Conservation (phyloP, 768 basidiomycete species). For the Omphalotus guepiniiformis region DNA sequence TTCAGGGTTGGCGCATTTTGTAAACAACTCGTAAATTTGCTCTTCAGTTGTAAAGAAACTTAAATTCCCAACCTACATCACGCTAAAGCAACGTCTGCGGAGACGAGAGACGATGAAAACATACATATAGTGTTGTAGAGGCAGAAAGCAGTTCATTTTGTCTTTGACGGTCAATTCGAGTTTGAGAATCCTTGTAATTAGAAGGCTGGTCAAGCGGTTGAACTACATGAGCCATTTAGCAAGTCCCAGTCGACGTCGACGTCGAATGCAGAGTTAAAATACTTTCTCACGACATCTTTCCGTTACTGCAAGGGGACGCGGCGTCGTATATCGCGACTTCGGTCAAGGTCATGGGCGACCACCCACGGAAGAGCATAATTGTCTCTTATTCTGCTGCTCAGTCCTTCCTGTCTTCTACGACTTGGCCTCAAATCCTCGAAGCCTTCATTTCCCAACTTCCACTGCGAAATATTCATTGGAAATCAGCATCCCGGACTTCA, state of each 20-base stretch:
- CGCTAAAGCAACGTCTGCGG: conserved; percentile 1
- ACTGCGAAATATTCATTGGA: conserved; percentile 92
- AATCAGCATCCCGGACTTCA: conserved; percentile 49
- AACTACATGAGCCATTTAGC: conserved; percentile 81
- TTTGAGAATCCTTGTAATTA: conserved; percentile 94
- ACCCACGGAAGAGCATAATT: conserved; percentile 46
- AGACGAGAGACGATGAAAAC: conserved; percentile 28
- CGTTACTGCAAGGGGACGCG: neutral
- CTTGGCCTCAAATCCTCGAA: conserved; percentile 65
- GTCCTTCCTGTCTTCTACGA: conserved; percentile 61
- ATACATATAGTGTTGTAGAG: conserved; percentile 88
- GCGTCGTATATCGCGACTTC: no score
- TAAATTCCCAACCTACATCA: conserved; percentile 76
- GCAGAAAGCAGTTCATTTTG: conserved; percentile 80
- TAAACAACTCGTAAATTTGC: conserved; percentile 91
- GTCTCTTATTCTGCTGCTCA: conserved; percentile 66
- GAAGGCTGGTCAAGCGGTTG: conserved; percentile 87
- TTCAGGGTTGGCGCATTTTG: conserved; percentile 83
- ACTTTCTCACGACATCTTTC: conserved; percentile 20
- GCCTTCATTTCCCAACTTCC: conserved; percentile 74
- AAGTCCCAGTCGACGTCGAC: conserved; percentile 6
- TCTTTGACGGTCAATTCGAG: conserved; percentile 68
- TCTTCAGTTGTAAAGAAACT: conserved; percentile 96
- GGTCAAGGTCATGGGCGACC: no score
- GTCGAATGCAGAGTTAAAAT: conserved; percentile 8